Percentiles rank a stretch among this genome's conserved stretches.
Conservation (phyloP, 441 rosid genomes). For the Adansonia gregorii region DNA sequence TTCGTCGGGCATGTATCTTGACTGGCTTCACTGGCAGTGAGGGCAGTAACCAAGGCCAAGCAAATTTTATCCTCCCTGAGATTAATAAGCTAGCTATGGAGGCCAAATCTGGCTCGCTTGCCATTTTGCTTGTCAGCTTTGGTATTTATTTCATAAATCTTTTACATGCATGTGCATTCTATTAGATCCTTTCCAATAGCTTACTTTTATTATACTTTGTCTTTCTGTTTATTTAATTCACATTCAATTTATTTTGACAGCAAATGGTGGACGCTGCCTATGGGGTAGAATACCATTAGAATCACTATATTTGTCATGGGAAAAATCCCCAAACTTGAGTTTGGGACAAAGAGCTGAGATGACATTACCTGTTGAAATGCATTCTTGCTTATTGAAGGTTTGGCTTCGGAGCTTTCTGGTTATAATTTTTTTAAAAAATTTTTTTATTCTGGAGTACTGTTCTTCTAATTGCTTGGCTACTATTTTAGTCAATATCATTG, state of each 20-base stretch:
- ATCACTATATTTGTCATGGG: constrained; percentile 68
- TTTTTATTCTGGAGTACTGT: neutral
- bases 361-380: constrained; percentile 70
- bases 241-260: constrained; percentile 44
- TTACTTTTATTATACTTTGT: neutral
- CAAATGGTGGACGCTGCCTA: constrained; percentile 84
- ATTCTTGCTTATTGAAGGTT: constrained; percentile 85
- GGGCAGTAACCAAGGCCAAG: constrained; percentile 69
- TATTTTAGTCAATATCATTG: constrained; percentile 15
- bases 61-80: constrained; percentile 82
- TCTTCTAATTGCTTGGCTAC: neutral
- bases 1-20: constrained; percentile 76
- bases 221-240: constrained; percentile 7
- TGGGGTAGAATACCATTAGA: constrained; percentile 82
- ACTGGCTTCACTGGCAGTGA: constrained; percentile 70
- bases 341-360: constrained; percentile 85
- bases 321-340: constrained; percentile 79
- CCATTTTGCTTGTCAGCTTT: constrained; percentile 80
- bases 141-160: constrained; percentile 51
- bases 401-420: constrained; percentile 21
- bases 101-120: constrained; percentile 77
- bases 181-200: constrained; percentile 9
- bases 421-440: neutral
- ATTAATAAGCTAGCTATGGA: constrained; percentile 76
- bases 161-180: neutral